Base-by-base conservation (phyloP, 805 yeast species). In the Monosporozyma servazzii region DNA sequence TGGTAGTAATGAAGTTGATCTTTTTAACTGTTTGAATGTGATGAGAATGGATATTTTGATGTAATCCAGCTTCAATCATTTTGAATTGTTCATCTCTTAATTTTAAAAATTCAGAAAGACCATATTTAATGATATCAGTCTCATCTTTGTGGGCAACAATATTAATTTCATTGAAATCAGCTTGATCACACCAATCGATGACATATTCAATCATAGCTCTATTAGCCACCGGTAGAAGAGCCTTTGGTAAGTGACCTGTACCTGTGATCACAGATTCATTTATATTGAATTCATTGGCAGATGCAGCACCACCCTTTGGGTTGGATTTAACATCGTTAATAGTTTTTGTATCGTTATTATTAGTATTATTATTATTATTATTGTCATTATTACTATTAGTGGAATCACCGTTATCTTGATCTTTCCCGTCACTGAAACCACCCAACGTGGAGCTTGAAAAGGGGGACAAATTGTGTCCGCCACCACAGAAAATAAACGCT, bases 101-200 rank as follows among this genome's bases (percentile, higher is more conserved):
- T 1, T 62, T 53, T 53, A 75, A 65, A 62, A 79, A 86, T 2
- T 62, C 60, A 8, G 72, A 75, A 13, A 88, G 69, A 15, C 78
- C 80, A 13, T 66, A 66, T 23, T 69, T 65, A 18, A 88, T 75
- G 20, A 68, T 75, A 2, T 71, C 75, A 39, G 69, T 64, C 31
- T 79, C 75, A 2, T 72, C 76, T 10, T 68, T 63, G 49, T 77
- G 80, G 9, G 79, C 73, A 7, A 86, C 83, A 18, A 90, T 74
- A 20, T 86, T 80, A 46, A 86, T 77, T 45, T 78, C 78, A 45
- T 78, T 78, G 68, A 90, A 90, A 53, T 82, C 82, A 2, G 95
- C 96, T 63, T 77, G 75, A 61, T 82, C 89, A 73, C 98, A 90
- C 98, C 98, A 93, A 58, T 86, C 90, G 36, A 93, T 73, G 2